A percentile compares a stretch with the other conserved stretches of the same genome.
Evolutionary conservation across 108 stramenopile species (phyloP).

Genomic region (Cyclotella baltica): DNA sequence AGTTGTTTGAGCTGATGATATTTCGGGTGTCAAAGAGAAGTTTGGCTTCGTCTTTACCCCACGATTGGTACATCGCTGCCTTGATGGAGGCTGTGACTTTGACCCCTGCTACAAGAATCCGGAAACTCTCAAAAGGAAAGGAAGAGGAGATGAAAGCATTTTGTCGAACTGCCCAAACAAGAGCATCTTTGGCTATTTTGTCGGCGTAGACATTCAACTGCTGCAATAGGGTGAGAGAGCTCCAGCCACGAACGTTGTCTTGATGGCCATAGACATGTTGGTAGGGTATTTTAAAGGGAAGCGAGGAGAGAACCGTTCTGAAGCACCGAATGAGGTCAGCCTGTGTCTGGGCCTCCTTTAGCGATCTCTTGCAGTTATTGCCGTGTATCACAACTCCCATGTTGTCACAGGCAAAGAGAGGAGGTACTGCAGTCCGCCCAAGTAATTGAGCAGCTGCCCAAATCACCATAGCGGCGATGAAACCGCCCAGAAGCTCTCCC

Average conservation of each 20-base stretch:
- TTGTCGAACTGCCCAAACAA: neutral
- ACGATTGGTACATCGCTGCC: neutral
- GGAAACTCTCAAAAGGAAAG: neutral
- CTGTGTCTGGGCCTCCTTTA: conserved; percentile 8
- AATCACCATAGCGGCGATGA: neutral
- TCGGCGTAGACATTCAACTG: conserved; percentile 4
- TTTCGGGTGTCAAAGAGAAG: neutral
- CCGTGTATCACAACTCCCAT: conserved; percentile 14
- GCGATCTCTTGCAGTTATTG: neutral
- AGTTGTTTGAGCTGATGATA: neutral
- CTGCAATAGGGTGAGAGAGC: neutral
- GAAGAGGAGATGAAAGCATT: neutral
- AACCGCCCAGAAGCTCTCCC: neutral
- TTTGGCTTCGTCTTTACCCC: neutral
- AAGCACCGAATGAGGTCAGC: conserved; percentile 4
- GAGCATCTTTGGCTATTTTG: conserved; percentile 2
- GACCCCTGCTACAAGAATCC: neutral
- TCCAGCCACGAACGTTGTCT: neutral
- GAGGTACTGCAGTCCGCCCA: neutral
- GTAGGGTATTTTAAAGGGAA: neutral
- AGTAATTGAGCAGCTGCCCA: neutral
- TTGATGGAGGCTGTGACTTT: conserved; percentile 9
- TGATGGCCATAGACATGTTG: conserved; percentile 14
- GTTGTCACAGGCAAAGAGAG: too few relatives aligned
- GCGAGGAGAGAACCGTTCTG: neutral